Base-by-base conservation (phyloP, 768 basidiomycete species). In the Obba rivulosa region DNA sequence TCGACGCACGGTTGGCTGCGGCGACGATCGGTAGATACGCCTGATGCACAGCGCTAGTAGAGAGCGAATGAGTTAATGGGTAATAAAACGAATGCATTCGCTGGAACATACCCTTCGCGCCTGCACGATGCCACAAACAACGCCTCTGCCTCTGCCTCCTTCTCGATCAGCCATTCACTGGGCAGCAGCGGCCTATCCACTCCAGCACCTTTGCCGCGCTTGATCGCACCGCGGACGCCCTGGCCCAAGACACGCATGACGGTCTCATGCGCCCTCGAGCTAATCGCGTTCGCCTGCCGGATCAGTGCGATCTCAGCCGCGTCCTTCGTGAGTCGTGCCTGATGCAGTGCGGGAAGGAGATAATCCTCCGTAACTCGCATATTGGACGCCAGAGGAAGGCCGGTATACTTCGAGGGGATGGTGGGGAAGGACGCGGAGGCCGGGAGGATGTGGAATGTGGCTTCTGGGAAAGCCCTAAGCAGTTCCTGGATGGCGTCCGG, bases 21-120 rank as follows among this genome's bases (percentile, higher is more conserved):
- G 95, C 95, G 2, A 93, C 88, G 45, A 96, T 96, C 1, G 95
- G 93, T 7, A 89, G 74, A 66, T 98, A 97, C 0, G 93, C 91
- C 67, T 94, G 92, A 44, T 87, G 87, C 10, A 82, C 76, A 1
- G 92, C 75, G 16, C 92, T 94, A 43, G n/a, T 9, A n/a, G 21
- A 18, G 23, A 8, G 39, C 21, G 34, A 2, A 34, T 46, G 25
- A 45, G 46, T 47, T 14, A 24, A 40, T 43, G 35, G 20, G 20
- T 20, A 10, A 25, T 13, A 36, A 36, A 38, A 46, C 17, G 34
- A n/a, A 36, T 24, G 9, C n/a, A 28, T 10, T 11, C 23, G 34
- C 40, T 34, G 11, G 22, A 7, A 66, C 82, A 55, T 45, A 93
- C 91, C 91, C 92, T 68, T 91, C 85, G 49, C 91, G 73, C 43